These are phyloP conservation scores for Dryas octopetala DNA, from an alignment of 306 rosid genomes.

Conservation along the genomic window DNA sequence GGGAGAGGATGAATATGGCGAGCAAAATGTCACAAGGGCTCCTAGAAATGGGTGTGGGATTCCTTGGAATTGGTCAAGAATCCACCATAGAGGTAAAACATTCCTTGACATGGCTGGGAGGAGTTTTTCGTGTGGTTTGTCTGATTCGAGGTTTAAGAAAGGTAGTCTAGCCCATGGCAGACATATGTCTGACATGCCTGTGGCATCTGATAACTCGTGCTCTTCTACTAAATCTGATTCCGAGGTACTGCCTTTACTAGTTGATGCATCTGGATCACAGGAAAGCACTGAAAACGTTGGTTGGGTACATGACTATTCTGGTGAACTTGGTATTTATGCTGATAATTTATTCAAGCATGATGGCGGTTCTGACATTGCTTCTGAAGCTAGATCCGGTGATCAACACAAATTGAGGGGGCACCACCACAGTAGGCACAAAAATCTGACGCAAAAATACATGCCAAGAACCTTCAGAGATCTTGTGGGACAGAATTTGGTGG, in stretches of 20 bases:
- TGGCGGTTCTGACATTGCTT: slow-evolving; percentile 82
- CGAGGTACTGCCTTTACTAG: slow-evolving; percentile 82
- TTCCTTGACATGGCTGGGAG: slow-evolving; percentile 93
- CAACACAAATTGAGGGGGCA: slow-evolving; percentile 63
- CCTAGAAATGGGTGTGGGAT: slow-evolving; percentile 95
- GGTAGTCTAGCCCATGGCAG: slow-evolving; percentile 60
- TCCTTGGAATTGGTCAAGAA: slow-evolving; percentile 99
- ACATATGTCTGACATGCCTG: slow-evolving; percentile 60
- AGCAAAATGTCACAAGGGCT: slow-evolving; percentile 70
- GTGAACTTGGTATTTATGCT: slow-evolving; percentile 89
- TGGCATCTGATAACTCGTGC: slow-evolving; percentile 63
- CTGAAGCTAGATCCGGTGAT: slow-evolving; percentile 82
- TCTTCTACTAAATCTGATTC: slow-evolving; percentile 64
- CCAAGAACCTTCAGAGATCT: slow-evolving; percentile 84
- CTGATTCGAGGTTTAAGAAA: slow-evolving; percentile 77
- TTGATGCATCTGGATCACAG: slow-evolving; percentile 88
- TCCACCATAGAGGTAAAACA: slow-evolving; percentile 89
- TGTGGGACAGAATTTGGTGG: slow-evolving; percentile 91
- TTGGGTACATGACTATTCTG: slow-evolving; percentile 79
- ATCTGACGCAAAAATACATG: slow-evolving; percentile 80
- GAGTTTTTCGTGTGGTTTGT: slow-evolving; percentile 89
- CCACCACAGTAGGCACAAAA: slow-evolving; percentile 64
- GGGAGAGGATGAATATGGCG: slow-evolving; percentile 48
- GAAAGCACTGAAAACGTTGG: slow-evolving; percentile 73
- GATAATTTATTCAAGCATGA: slow-evolving; percentile 76